These are phyloP conservation scores for Ophiosphaerella korrae DNA, from an alignment of 2,329 filamentous ascomycete genomes.

Conservation along the genomic window DNA sequence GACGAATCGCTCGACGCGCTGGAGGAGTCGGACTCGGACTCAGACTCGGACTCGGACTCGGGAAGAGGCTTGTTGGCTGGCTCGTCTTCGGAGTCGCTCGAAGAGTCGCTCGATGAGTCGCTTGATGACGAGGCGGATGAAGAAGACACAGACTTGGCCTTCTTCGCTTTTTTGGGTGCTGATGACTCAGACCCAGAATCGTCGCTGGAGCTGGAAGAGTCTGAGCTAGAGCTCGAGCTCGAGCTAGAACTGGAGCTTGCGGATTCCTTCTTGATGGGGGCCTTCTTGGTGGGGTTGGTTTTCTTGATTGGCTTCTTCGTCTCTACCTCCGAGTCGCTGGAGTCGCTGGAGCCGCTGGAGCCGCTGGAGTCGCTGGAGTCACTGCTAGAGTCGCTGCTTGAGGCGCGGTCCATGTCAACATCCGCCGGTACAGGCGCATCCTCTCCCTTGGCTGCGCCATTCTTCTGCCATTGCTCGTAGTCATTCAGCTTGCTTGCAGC, in stretches of 20 bases:
- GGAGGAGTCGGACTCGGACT: slow-evolving; percentile 28
- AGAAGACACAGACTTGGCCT: slow-evolving; percentile 24
- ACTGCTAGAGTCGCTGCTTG: slow-evolving; percentile 28
- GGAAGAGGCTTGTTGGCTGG: slow-evolving; percentile 37
- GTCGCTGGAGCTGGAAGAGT: slow-evolving; percentile 28
- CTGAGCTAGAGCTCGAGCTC: slow-evolving; percentile 23
- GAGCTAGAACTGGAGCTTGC: slow-evolving; percentile 26
- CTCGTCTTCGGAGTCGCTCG: slow-evolving; percentile 29
- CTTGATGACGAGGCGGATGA: slow-evolving; percentile 28
- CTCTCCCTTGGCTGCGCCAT: slow-evolving; percentile 10
- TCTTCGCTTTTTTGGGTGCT: slow-evolving; percentile 22
- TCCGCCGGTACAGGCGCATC: slow-evolving; percentile 37
- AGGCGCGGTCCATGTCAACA: slow-evolving; percentile 30
- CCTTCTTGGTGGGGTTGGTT: slow-evolving; percentile 16
- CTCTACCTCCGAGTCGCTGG: slow-evolving; percentile 38
- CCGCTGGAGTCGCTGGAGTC: slow-evolving; percentile 9
- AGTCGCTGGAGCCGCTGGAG: too few species aligned
- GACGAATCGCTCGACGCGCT: slow-evolving; percentile 34
- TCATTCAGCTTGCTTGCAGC: slow-evolving; percentile 35
- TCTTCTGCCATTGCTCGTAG: slow-evolving; percentile 39
- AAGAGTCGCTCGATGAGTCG: slow-evolving; percentile 28
- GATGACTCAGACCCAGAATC: slow-evolving; percentile 42
- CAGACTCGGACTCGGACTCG: slow-evolving; percentile 27
- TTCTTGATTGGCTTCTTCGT: slow-evolving; percentile 30
- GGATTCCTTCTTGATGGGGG: slow-evolving; percentile 25